Evolutionary conservation across 441 rosid species (phyloP).

Genomic region (Corymbia citriodora): DNA sequence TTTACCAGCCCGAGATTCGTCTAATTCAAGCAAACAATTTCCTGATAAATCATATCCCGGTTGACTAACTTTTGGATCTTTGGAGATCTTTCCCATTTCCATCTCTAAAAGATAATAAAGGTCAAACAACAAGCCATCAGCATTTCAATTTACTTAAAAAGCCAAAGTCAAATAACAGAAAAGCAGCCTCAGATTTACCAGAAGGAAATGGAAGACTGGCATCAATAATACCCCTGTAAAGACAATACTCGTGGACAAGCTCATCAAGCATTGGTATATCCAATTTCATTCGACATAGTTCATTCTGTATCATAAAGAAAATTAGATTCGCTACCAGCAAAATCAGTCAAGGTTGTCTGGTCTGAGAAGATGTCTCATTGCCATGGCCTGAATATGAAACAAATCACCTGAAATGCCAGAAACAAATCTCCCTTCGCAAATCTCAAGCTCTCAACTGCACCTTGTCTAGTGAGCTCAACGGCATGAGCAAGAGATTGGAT

Average conservation of each 20-base stretch:
- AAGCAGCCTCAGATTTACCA: slow-evolving; percentile 23
- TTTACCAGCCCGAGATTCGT: slow-evolving; percentile 28
- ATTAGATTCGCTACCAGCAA: neutral
- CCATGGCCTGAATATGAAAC: neutral
- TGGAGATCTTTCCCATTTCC: slow-evolving; percentile 27
- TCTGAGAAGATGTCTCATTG: neutral
- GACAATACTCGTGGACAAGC: slow-evolving; percentile 84
- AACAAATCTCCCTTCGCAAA: slow-evolving; percentile 87
- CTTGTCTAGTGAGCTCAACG: slow-evolving; percentile 90
- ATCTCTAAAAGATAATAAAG: neutral
- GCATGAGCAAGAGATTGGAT: slow-evolving; percentile 98
- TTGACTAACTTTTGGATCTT: slow-evolving; percentile 33
- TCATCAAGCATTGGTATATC: slow-evolving; percentile 70
- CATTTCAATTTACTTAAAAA: neutral
- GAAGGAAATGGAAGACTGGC: slow-evolving; percentile 38
- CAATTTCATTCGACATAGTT: slow-evolving; percentile 79
- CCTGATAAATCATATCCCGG: slow-evolving; percentile 37
- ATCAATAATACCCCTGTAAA: slow-evolving; percentile 81
- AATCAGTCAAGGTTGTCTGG: neutral
- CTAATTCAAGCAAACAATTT: slow-evolving; percentile 46
- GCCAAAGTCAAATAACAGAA: neutral
- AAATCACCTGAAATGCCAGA: slow-evolving; percentile 85
- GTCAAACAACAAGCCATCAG: neutral
- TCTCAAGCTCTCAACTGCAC: slow-evolving; percentile 93
- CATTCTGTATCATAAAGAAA: slow-evolving; percentile 59